Conservation (phyloP, 805 yeast species). For the Yarrowia sp. region DNA sequence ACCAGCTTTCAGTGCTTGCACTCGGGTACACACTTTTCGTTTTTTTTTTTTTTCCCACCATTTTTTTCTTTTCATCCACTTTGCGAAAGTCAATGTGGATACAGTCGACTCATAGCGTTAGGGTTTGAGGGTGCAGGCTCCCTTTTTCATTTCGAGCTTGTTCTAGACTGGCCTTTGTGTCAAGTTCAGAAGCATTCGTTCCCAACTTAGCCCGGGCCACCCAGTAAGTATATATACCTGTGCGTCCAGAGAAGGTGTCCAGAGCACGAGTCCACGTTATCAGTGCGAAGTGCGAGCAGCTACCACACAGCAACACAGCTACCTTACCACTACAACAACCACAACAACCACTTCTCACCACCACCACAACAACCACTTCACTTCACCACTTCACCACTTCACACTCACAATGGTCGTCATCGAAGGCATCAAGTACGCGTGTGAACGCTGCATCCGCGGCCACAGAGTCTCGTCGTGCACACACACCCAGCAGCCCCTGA, state of each 20-base stretch:
- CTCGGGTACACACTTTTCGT: no score
- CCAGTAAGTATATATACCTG: slow-evolving; percentile 10
- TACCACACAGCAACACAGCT: not conserved
- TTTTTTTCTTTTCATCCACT: not conserved
- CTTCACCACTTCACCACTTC: not conserved
- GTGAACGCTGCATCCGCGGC: slow-evolving; percentile 94
- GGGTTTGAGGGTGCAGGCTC: slow-evolving; percentile 3
- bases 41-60: not conserved
- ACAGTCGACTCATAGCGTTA: not conserved
- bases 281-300: not conserved
- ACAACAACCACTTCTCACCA: not conserved
- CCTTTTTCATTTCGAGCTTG: slow-evolving; percentile 21
- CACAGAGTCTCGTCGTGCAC: slow-evolving; percentile 93
- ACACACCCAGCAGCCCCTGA: slow-evolving; percentile 85
- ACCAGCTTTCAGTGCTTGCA: no score
- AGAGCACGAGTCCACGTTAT: not conserved
- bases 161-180: not conserved
- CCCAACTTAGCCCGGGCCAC: slow-evolving; percentile 6
- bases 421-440: slow-evolving; percentile 92
- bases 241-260: not conserved
- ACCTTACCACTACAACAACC: not conserved
- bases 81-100: not conserved
- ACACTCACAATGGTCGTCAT: slow-evolving; percentile 74
- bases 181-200: not conserved
- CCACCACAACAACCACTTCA: not conserved